Evolutionary conservation across 2,329 filamentous ascomycete genomes (phyloP).

Genomic region (Exophiala spinifera): DNA sequence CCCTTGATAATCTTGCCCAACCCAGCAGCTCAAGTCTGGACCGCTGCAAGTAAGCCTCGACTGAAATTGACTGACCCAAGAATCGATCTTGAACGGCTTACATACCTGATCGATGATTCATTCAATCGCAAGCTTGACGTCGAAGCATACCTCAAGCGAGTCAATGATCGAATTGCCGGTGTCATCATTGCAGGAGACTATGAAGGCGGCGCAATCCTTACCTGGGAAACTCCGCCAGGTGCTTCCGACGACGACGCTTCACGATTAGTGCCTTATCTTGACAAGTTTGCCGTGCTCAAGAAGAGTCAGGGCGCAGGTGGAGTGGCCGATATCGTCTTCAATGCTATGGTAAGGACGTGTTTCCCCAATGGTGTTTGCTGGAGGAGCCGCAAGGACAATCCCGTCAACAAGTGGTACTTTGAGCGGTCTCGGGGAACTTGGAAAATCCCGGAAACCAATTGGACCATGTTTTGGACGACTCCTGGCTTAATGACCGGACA

Average conservation of each 20-base stretch:
- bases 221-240: slow-evolving; percentile 78
- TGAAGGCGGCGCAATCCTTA: slow-evolving; percentile 90
- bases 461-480: slow-evolving; percentile 99
- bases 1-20: slow-evolving; percentile 80
- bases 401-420: slow-evolving; percentile 99
- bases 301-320: slow-evolving; percentile 85
- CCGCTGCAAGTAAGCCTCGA: slow-evolving; percentile 59
- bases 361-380: slow-evolving; percentile 89
- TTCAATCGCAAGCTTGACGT: slow-evolving; percentile 84
- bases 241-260: slow-evolving; percentile 52
- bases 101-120: slow-evolving; percentile 88
- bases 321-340: slow-evolving; percentile 94
- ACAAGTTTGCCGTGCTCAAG: slow-evolving; percentile 94
- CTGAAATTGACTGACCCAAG: slow-evolving; percentile 73
- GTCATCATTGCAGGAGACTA: slow-evolving; percentile 95
- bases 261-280: slow-evolving; percentile 83
- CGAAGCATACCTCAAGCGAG: slow-evolving; percentile 74
- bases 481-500: slow-evolving; percentile 56
- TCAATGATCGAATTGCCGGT: slow-evolving; percentile 77
- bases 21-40: slow-evolving; percentile 64
- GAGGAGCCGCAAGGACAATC: slow-evolving; percentile 85
- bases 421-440: slow-evolving; percentile 80
- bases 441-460: slow-evolving; percentile 77
- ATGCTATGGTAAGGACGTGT: slow-evolving; percentile 85
- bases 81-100: slow-evolving; percentile 77